Percentiles rank a stretch among this genome's conserved stretches.
phyloP scores from a whole-genome alignment of 2,329 filamentous ascomycete species.

The Botryotinia narcissicola region DNA sequence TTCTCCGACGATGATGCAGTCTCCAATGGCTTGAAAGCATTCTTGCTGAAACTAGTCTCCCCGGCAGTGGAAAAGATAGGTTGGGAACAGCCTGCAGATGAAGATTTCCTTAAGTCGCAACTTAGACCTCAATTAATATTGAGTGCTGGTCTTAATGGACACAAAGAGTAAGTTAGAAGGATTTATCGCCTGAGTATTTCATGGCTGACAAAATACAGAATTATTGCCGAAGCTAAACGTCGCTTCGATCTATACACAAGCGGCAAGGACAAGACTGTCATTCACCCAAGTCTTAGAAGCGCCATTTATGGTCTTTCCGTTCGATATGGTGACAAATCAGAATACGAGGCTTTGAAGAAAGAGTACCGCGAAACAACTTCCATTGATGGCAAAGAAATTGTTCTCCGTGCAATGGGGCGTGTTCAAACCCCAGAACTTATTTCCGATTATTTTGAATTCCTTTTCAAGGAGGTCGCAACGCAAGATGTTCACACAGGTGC shows the following conservation, averaged over 20 bases:
- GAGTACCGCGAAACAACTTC: slow-evolving; percentile 82
- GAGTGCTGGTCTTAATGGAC: slow-evolving; percentile 71
- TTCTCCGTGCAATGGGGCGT: slow-evolving; percentile 71
- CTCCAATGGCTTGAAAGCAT: slow-evolving; percentile 71
- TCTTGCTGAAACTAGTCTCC: slow-evolving; percentile 73
- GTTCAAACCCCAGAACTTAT: slow-evolving; percentile 65
- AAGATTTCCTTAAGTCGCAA: slow-evolving; percentile 79
- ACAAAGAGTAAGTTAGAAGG: slow-evolving; percentile 62
- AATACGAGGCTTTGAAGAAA: slow-evolving; percentile 73
- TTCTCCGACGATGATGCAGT: slow-evolving; percentile 75
- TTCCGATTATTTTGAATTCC: slow-evolving; percentile 65
- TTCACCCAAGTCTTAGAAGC: slow-evolving; percentile 78
- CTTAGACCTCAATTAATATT: slow-evolving; percentile 78
- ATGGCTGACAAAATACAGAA: slow-evolving; percentile 44
- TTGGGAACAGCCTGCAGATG: slow-evolving; percentile 76
- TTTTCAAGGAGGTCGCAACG: slow-evolving; percentile 78
- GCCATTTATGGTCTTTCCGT: slow-evolving; percentile 80
- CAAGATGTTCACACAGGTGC: slow-evolving; percentile 86
- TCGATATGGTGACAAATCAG: slow-evolving; percentile 66
- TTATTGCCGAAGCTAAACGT: slow-evolving; percentile 69
- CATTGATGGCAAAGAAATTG: slow-evolving; percentile 88
- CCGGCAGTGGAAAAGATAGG: slow-evolving; percentile 75
- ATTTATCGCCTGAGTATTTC: background rate
- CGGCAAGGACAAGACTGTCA: slow-evolving; percentile 59
- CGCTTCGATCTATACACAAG: slow-evolving; percentile 78